phyloP scores from a whole-genome alignment of 2,329 filamentous ascomycete genomes.

The Cladophialophora carrionii region DNA sequence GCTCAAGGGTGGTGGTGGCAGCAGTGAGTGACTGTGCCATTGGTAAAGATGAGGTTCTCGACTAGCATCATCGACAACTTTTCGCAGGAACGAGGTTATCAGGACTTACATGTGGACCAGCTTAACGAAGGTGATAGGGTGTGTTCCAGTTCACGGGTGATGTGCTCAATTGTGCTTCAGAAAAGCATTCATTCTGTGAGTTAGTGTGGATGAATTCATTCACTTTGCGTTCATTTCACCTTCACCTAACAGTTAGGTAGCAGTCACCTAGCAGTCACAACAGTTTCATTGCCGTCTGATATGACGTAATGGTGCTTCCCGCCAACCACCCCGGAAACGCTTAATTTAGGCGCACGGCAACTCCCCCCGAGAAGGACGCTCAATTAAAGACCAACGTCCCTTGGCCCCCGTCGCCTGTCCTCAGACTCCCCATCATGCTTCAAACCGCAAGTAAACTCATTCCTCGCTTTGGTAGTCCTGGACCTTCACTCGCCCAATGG shows the following conservation, averaged over 20 bases:
- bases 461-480: background rate
- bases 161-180: background rate
- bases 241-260: background rate
- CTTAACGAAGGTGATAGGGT: background rate
- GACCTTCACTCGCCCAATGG: background rate
- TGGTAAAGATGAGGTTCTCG: background rate
- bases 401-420: no score
- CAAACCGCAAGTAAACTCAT: background rate
- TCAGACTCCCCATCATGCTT: no score
- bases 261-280: background rate
- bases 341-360: no score
- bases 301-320: no score
- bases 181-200: background rate
- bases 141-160: background rate
- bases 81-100: background rate
- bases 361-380: no score
- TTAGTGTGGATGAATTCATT: background rate
- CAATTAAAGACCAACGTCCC: no score
- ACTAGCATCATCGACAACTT: background rate
- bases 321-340: no score
- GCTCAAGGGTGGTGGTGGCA: slow-evolving; percentile 16
- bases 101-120: background rate
- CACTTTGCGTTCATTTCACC: background rate
- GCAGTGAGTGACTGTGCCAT: slow-evolving; percentile 16
- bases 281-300: no score